Percentiles rank a stretch among this genome's conserved stretches.
Conservation (phyloP, 768 basidiomycete genomes). For the Auriculariales sp. region DNA sequence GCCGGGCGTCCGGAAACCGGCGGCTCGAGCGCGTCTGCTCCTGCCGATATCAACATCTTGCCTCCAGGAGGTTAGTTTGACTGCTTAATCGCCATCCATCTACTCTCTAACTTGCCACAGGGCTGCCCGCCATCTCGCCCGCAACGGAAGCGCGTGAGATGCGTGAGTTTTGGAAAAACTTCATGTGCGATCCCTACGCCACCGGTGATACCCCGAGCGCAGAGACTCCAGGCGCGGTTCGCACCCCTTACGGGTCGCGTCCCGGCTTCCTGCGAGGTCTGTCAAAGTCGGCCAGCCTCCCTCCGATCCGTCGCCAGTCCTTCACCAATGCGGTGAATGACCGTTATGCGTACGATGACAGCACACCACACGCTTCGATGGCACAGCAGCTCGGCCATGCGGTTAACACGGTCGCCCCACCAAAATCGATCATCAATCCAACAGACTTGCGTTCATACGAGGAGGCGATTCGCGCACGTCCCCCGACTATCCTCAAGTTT, state of each 20-base stretch:
- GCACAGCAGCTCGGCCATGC: neutral
- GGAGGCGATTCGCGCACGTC: neutral
- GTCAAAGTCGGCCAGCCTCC: neutral
- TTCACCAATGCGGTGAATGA: neutral
- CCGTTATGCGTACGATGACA: neutral
- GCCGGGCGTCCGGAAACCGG: too few species aligned
- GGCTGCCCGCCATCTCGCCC: neutral
- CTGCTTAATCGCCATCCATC: too few species aligned
- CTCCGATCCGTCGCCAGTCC: neutral
- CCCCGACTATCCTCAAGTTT: neutral
- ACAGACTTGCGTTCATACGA: neutral
- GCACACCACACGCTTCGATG: neutral
- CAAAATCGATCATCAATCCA: neutral
- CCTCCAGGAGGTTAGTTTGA: too few species aligned
- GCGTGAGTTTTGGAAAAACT: conserved; percentile 3
- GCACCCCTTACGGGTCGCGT: neutral
- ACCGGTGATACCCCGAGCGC: neutral
- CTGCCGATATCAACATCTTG: too few species aligned
- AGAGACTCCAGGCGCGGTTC: conserved; percentile 1
- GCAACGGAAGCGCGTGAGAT: conserved; percentile 2
- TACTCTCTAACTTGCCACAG: too few species aligned
- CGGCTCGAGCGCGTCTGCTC: too few species aligned
- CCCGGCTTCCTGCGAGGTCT: neutral
- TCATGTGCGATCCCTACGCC: conserved; percentile 4
- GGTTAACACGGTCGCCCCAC: neutral